Conservation (phyloP, 805 yeast species). For the Sugiyamaella americana region DNA sequence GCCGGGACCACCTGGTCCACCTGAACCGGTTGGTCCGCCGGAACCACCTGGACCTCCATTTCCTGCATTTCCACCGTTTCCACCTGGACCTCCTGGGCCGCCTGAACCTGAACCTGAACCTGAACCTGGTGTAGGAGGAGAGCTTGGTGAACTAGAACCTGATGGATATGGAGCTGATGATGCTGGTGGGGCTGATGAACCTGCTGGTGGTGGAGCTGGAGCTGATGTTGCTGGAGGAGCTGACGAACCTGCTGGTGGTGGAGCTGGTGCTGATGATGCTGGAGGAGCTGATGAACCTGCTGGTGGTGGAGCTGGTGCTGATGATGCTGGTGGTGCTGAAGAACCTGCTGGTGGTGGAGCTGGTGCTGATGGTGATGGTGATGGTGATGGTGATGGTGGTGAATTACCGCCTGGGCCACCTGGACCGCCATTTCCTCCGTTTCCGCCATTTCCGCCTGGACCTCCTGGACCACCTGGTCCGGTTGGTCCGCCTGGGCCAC, state of each 20-base stretch:
- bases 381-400: slow-evolving; percentile 2
- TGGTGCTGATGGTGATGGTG: slow-evolving; percentile 5
- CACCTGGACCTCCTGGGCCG: slow-evolving; percentile 4
- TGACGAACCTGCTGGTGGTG: slow-evolving; percentile 3
- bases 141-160: slow-evolving; percentile 6
- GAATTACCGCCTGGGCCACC: slow-evolving; percentile 8
- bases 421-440: slow-evolving; percentile 6
- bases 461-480: slow-evolving; percentile 7
- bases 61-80: slow-evolving; percentile 1
- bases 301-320: slow-evolving; percentile 2
- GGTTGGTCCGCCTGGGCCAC: slow-evolving; percentile 9
- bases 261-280: slow-evolving; percentile 7
- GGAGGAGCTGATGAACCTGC: slow-evolving; percentile 4
- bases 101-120: slow-evolving; percentile 6
- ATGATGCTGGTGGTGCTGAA: neutral
- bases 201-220: slow-evolving; percentile 3
- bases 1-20: slow-evolving; percentile 50
- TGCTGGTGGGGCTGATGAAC: slow-evolving; percentile 2
- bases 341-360: slow-evolving; percentile 3
- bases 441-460: slow-evolving; percentile 7
- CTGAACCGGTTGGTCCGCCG: slow-evolving; percentile 7
- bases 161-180: neutral
- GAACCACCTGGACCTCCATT: slow-evolving; percentile 5
- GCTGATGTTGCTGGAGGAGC: slow-evolving; percentile 5
- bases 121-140: slow-evolving; percentile 4